Evolutionary conservation across 2,329 filamentous ascomycete genomes (phyloP).

Genomic region (Xylariaceae sp.): DNA sequence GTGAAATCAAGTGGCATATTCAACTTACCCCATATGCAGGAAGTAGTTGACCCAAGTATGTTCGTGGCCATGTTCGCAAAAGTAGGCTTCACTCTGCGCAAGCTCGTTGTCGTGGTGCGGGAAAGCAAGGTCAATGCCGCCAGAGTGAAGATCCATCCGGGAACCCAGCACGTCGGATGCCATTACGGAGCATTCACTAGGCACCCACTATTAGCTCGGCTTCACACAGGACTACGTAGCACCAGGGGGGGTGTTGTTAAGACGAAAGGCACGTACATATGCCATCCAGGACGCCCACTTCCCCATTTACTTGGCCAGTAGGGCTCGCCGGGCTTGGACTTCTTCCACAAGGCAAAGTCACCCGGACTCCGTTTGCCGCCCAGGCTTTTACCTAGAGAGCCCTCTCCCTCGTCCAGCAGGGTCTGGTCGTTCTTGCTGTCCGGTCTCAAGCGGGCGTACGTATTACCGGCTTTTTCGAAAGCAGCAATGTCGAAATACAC

Average conservation of each 20-base stretch:
- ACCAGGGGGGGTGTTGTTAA: background rate
- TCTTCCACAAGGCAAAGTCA: conserved; percentile 94
- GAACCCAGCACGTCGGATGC: conserved; percentile 80
- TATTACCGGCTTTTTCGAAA: conserved; percentile 79
- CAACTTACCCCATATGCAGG: conserved; percentile 71
- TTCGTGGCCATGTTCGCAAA: conserved; percentile 43
- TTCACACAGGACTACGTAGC: too few relatives aligned
- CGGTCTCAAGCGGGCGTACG: conserved; percentile 79
- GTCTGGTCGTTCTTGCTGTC: conserved; percentile 80
- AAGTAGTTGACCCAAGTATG: conserved; percentile 94
- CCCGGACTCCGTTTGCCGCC: conserved; percentile 67
- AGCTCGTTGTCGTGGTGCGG: conserved; percentile 86
- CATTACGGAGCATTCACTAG: conserved; percentile 48
- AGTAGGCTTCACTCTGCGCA: conserved; percentile 73
- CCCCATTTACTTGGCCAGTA: conserved; percentile 88
- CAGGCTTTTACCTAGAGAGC: conserved; percentile 61
- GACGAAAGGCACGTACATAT: conserved; percentile 50
- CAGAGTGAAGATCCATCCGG: conserved; percentile 87
- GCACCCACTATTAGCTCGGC: background rate
- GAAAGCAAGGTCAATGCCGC: conserved; percentile 85
- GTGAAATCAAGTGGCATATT: too few relatives aligned
- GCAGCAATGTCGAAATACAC: conserved; percentile 90
- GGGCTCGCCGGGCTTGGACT: conserved; percentile 85
- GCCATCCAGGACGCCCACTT: conserved; percentile 84
- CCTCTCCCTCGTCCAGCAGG: conserved; percentile 83